Evolutionary conservation across 371 early-diverging fungal genomes (phyloP), one percentile per base, ranked within the genome.

Genomic region (Dichotomocladium elegans): DNA sequence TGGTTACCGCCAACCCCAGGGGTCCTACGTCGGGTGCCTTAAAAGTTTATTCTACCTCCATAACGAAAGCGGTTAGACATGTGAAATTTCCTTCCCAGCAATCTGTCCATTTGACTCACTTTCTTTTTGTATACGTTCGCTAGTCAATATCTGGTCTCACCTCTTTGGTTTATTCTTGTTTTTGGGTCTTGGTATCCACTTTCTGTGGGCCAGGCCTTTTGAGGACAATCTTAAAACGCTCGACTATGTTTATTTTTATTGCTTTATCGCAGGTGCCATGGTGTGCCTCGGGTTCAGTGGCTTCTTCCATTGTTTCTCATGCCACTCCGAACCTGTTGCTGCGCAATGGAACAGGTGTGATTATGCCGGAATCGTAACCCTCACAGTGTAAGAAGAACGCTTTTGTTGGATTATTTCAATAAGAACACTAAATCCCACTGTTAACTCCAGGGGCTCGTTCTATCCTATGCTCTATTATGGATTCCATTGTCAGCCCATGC

Each of bases 341-440:
- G 56, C 63, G 14, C 40, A 33, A 8, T 91, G 90, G 89, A 90
- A 90, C 65, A 82, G 89, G 51, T 91, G 91, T 53, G 96, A 96
- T 68, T 96, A 94, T 81, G 86, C 90, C 41, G 96, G 96, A 28
- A 96, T 96, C 56, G 87, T 91, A 21, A 71, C 81, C 25, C 73
- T 94, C 52, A 92, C 91, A 57, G 81, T 89, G 86, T 86, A 76
- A 64, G 80, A 12, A 21, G 12, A 37, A 7, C 33, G 10, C 14
- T 51, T 35, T 27, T 3, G 26, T 9, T 3, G 22, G 34, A 53
- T n/a, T 25, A 51, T 31, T 44, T n/a, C n/a, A n/a, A n/a, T n/a
- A n/a, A n/a, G 26, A 25, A 26, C 22, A 28, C 10, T 37, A 37
- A n/a, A 37, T 37, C 21, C 2, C 37, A 5, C 40, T 49, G 3